Evolutionary conservation across 257 asterid species (phyloP).

Genomic region (Nicotiana sylvestris): DNA sequence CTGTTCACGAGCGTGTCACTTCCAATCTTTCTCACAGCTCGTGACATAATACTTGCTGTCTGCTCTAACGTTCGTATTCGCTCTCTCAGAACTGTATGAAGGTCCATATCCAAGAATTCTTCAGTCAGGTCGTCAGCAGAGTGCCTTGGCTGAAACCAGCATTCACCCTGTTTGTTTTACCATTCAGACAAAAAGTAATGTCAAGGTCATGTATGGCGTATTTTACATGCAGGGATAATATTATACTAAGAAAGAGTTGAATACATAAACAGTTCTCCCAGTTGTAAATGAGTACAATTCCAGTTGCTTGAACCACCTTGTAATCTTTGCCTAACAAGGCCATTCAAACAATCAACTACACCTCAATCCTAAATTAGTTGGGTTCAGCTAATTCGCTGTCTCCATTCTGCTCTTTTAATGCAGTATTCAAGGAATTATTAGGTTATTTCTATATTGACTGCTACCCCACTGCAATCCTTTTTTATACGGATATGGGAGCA

Average conservation of each 20-base stretch:
- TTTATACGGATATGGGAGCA: neutral
- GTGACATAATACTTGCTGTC: constrained; percentile 26
- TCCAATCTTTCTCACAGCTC: constrained; percentile 17
- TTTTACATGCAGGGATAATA: neutral
- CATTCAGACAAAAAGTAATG: neutral
- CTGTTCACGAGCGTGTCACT: constrained; percentile 8
- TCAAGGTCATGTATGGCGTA: neutral
- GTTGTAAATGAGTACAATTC: neutral
- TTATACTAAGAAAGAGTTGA: neutral
- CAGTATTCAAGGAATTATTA: neutral
- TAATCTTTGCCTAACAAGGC: neutral
- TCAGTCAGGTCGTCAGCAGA: neutral
- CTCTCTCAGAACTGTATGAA: constrained; percentile 12
- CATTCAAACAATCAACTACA: neutral
- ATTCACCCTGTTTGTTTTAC: constrained; percentile 24
- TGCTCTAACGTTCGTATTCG: constrained; percentile 22
- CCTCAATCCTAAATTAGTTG: neutral
- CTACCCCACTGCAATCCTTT: neutral
- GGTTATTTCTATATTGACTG: neutral
- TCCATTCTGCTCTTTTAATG: neutral
- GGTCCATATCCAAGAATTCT: neutral
- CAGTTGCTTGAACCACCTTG: neutral
- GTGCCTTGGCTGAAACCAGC: constrained; percentile 29
- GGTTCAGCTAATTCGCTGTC: neutral
- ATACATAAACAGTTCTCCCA: neutral